Percentiles rank a stretch among this genome's conserved stretches.
phyloP scores from a whole-genome alignment of 306 rosid species.

The Begonia peltatifolia region DNA sequence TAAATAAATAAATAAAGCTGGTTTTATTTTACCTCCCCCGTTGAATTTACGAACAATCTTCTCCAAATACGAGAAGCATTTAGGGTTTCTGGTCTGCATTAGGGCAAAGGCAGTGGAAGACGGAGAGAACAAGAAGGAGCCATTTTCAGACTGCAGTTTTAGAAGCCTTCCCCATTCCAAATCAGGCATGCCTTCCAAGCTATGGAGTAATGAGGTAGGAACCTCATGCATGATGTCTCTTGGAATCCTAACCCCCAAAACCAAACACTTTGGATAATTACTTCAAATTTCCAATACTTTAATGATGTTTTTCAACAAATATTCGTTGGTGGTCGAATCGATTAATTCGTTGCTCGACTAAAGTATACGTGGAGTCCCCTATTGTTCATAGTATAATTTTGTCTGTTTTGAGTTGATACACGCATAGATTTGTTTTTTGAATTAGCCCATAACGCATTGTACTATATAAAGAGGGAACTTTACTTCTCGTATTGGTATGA shows the following conservation, averaged over 20 bases:
- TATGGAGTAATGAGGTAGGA: conserved; percentile 78
- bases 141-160: conserved; percentile 67
- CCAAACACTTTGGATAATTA: too few species aligned
- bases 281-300: too few species aligned
- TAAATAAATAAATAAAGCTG: not conserved
- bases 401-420: too few species aligned
- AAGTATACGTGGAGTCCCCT: too few species aligned
- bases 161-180: conserved; percentile 80
- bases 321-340: too few species aligned
- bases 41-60: conserved; percentile 39
- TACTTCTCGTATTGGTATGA: too few species aligned
- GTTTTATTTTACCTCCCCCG: conserved; percentile 63
- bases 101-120: conserved; percentile 89
- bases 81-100: conserved; percentile 53
- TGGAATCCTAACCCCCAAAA: conserved; percentile 46
- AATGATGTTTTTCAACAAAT: too few species aligned
- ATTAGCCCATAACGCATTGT: too few species aligned
- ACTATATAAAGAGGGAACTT: too few species aligned
- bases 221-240: conserved; percentile 75
- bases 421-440: too few species aligned
- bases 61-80: conserved; percentile 52
- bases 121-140: conserved; percentile 87
- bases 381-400: too few species aligned
- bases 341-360: too few species aligned
- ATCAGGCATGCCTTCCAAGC: conserved; percentile 85